phyloP scores from a whole-genome alignment of 768 basidiomycete species.

The Trametes punicea region DNA sequence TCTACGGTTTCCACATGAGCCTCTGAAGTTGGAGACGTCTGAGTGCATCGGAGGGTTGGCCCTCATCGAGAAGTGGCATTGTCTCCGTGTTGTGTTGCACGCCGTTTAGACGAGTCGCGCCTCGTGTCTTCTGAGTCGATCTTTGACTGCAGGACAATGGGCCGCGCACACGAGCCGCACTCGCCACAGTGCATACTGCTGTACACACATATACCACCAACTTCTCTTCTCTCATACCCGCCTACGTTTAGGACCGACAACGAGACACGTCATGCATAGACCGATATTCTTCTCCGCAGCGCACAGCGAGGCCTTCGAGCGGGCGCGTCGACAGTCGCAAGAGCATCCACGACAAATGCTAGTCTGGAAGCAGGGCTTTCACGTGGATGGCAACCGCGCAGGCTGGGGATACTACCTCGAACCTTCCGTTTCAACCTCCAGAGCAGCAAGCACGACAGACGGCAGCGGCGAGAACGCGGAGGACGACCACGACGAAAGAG shows the following conservation, averaged over 20 bases:
- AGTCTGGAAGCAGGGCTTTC: slow-evolving; percentile 17
- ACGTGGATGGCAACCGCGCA: slow-evolving; percentile 4
- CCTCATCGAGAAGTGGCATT: not conserved
- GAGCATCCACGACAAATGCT: not conserved
- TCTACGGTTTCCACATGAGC: no score
- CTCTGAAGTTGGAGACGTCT: no score
- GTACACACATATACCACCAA: slow-evolving; percentile 9
- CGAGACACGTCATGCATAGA: slow-evolving; percentile 5
- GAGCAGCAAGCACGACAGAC: not conserved
- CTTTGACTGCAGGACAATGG: slow-evolving; percentile 3
- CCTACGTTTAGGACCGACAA: not conserved
- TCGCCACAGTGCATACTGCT: slow-evolving; percentile 6
- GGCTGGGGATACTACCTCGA: slow-evolving; percentile 23
- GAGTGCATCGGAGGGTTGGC: no score
- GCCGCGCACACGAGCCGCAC: slow-evolving; percentile 8
- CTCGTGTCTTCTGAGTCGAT: slow-evolving; percentile 6
- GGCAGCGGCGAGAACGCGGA: not conserved
- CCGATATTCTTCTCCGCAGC: slow-evolving; percentile 19
- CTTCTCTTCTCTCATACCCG: not conserved
- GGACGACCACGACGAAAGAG: not conserved
- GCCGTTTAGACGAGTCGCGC: slow-evolving; percentile 11
- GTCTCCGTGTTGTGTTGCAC: not conserved
- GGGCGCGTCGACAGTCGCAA: slow-evolving; percentile 7
- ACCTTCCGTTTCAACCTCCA: not conserved
- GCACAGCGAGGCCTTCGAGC: slow-evolving; percentile 11